These are phyloP conservation scores for Pseudocercospora fijiensis DNA, from an alignment of 2,329 filamentous ascomycete species.

Conservation along the genomic window DNA sequence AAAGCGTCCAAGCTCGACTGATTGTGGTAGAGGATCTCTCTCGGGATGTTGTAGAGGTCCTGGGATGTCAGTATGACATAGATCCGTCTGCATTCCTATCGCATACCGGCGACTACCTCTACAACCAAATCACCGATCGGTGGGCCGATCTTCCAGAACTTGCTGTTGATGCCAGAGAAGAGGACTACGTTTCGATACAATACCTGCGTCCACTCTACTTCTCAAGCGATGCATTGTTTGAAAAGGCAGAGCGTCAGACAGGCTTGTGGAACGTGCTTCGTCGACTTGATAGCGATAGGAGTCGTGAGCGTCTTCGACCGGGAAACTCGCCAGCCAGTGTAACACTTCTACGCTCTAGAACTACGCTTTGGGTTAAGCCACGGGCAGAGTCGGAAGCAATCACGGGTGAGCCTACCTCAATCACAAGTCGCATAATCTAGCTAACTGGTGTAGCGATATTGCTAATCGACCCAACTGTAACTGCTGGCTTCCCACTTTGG, in stretches of 20 bases:
- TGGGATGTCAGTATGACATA: conserved; percentile 44
- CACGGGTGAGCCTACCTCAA: too few species aligned
- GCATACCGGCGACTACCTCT: conserved; percentile 48
- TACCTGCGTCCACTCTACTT: conserved; percentile 46
- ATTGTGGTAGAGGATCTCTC: conserved; percentile 51
- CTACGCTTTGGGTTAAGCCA: conserved; percentile 44
- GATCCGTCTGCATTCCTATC: conserved; percentile 51
- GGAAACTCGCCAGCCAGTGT: conserved; percentile 35
- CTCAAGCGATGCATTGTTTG: conserved; percentile 30
- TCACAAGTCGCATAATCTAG: too few species aligned
- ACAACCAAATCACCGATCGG: conserved; percentile 47
- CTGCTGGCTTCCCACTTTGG: too few species aligned
- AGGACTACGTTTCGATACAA: conserved; percentile 15
- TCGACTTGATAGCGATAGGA: conserved; percentile 43
- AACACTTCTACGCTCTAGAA: conserved; percentile 42
- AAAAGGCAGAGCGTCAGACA: conserved; percentile 35
- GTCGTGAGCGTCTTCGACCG: conserved; percentile 36
- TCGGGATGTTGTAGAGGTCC: conserved; percentile 45
- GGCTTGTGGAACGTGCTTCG: conserved; percentile 45
- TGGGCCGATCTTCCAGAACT: conserved; percentile 46
- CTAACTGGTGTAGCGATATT: too few species aligned
- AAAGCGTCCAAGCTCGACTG: conserved; percentile 39
- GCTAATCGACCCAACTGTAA: too few species aligned
- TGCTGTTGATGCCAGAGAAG: conserved; percentile 33
- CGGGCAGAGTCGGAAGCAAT: too few species aligned